These are phyloP conservation scores for Blastobotrys serpentis DNA, from an alignment of 1,139 yeast species.

Conservation along the genomic window DNA sequence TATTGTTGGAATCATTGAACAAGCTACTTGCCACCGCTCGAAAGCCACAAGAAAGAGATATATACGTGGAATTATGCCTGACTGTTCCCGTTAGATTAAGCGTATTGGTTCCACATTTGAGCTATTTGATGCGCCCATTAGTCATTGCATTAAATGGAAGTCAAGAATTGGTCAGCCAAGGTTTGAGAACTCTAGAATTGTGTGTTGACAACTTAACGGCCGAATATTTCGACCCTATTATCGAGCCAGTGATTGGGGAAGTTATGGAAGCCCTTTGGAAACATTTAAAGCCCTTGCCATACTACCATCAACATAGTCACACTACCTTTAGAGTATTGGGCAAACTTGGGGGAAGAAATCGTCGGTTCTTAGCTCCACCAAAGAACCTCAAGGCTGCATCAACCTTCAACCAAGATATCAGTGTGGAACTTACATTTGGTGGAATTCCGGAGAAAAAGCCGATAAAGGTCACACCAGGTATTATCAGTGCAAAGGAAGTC, in stretches of 20 bases:
- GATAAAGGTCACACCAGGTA: conserved; percentile 78
- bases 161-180: conserved; percentile 90
- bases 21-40: conserved; percentile 80
- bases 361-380: conserved; percentile 77
- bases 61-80: conserved; percentile 89
- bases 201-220: conserved; percentile 96
- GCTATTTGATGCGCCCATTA: conserved; percentile 83
- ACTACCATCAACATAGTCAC: conserved; percentile 87
- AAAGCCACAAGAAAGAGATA: conserved; percentile 85
- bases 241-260: conserved; percentile 92
- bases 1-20: conserved; percentile 79
- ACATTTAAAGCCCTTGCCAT: conserved; percentile 87
- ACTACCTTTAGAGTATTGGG: conserved; percentile 92
- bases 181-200: conserved; percentile 88
- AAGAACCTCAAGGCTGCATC: conserved; percentile 57
- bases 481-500: conserved; percentile 63
- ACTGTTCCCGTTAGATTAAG: conserved; percentile 94
- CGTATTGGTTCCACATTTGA: conserved; percentile 88
- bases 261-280: conserved; percentile 93
- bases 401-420: conserved; percentile 63
- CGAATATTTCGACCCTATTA: conserved; percentile 93
- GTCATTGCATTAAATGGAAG: conserved; percentile 88
- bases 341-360: conserved; percentile 92
- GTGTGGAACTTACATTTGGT: conserved; percentile 66
- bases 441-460: conserved; percentile 65